phyloP scores from a whole-genome alignment of 306 rosid species.

The Fragaria iinumae region DNA sequence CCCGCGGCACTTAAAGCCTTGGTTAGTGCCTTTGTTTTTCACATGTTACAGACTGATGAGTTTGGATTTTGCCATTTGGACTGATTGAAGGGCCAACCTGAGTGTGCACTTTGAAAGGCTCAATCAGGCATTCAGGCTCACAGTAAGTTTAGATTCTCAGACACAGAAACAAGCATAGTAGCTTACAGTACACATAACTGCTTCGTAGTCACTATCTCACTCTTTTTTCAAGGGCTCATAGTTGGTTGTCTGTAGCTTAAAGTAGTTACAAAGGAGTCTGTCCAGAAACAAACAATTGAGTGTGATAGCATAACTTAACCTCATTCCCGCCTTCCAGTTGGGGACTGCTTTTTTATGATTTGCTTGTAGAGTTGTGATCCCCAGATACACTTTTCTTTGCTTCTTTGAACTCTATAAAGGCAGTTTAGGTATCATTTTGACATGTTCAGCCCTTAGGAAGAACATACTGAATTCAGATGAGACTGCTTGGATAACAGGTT shows the following conservation, averaged over 20 bases:
- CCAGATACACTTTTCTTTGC: not conserved
- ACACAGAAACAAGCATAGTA: not conserved
- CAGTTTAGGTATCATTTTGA: not conserved
- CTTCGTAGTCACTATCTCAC: not conserved
- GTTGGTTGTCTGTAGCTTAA: not conserved
- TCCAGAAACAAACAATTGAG: not conserved
- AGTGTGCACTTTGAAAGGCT: not conserved
- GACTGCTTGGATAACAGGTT: not conserved
- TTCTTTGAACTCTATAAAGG: not conserved
- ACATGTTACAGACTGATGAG: not conserved
- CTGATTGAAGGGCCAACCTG: constrained; percentile 9
- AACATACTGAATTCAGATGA: not conserved
- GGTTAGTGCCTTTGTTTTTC: not conserved
- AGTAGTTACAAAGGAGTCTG: not conserved
- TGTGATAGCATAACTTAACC: not conserved
- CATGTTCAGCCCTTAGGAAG: not conserved
- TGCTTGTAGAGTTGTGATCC: not conserved
- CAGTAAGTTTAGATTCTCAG: not conserved
- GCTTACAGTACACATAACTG: not conserved
- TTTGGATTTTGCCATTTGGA: not conserved
- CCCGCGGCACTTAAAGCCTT: constrained; percentile 8
- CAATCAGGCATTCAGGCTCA: not conserved
- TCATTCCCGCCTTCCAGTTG: not conserved
- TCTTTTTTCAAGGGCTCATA: not conserved
- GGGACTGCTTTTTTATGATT: not conserved